phyloP scores from a whole-genome alignment of 306 rosid genomes.

The Glycine soja region DNA sequence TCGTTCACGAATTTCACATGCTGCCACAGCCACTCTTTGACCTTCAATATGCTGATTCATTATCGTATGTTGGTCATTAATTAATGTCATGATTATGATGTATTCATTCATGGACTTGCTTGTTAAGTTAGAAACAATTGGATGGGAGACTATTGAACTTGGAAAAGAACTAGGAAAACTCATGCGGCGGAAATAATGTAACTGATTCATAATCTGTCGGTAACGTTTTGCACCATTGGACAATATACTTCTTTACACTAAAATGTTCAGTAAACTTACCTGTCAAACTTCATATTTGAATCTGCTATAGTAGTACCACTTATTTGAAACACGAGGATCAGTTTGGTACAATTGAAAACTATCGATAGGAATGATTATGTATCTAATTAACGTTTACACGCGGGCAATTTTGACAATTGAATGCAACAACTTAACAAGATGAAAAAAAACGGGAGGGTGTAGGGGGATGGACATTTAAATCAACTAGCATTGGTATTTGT shows the following conservation, averaged over 20 bases:
- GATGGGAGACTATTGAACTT: neutral
- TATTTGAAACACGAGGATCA: neutral
- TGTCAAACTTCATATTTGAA: constrained; percentile 23
- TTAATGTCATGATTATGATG: neutral
- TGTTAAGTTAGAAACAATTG: neutral
- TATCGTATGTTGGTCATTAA: neutral
- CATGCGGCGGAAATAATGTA: neutral
- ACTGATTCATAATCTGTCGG: neutral
- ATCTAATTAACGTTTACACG: neutral
- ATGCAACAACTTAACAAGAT: neutral
- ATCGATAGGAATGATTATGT: neutral
- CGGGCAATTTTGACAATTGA: constrained; percentile 1
- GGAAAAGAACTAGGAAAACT: neutral
- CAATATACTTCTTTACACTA: neutral
- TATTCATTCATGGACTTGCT: neutral
- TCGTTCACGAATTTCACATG: neutral
- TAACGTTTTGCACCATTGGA: neutral
- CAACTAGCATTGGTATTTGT: neutral
- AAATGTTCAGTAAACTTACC: constrained; percentile 2
- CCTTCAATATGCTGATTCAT: neutral
- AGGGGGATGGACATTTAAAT: neutral
- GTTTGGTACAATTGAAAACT: neutral
- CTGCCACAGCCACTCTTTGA: neutral
- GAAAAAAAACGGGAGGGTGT: neutral
- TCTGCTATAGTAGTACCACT: neutral